These are phyloP conservation scores for Flaveria bidentis DNA, from an alignment of 129 eudicot genomes.

Conservation along the genomic window DNA sequence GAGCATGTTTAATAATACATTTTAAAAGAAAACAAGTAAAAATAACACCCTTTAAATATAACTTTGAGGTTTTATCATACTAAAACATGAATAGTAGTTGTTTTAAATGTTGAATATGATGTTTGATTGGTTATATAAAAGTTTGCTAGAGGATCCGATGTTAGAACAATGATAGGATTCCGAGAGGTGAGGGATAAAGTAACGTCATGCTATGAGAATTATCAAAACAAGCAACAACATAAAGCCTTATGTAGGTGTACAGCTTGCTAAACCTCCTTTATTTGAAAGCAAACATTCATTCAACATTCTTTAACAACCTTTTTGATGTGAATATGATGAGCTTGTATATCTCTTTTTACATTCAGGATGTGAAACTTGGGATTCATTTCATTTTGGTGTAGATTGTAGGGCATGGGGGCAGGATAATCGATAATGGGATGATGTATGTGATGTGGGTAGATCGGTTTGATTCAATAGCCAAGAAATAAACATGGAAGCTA, in stretches of 20 bases:
- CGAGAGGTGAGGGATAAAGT: constrained; percentile 88
- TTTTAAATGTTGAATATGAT: neutral
- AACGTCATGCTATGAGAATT: constrained; percentile 59
- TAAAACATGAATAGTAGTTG: neutral
- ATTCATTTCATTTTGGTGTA: no score
- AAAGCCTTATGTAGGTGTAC: constrained; percentile 47
- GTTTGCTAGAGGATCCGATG: constrained; percentile 97
- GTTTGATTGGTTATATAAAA: constrained; percentile 22
- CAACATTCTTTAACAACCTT: constrained; percentile 42
- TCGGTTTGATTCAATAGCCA: no score
- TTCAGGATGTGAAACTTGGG: neutral
- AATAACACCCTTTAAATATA: neutral
- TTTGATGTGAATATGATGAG: constrained; percentile 47
- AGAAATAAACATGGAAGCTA: no score
- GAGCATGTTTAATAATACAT: neutral
- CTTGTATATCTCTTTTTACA: constrained; percentile 17
- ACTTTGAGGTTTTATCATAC: neutral
- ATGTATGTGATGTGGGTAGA: no score
- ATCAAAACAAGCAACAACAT: constrained; percentile 62
- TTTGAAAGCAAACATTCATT: constrained; percentile 83
- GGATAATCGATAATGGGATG: no score
- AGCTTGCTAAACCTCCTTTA: constrained; percentile 48
- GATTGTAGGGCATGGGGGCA: no score
- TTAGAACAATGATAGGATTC: constrained; percentile 82
- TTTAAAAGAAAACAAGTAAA: constrained; percentile 81